Conservation (phyloP, 1,284 basidiomycete species). For the Macrocystidia cucumis region DNA sequence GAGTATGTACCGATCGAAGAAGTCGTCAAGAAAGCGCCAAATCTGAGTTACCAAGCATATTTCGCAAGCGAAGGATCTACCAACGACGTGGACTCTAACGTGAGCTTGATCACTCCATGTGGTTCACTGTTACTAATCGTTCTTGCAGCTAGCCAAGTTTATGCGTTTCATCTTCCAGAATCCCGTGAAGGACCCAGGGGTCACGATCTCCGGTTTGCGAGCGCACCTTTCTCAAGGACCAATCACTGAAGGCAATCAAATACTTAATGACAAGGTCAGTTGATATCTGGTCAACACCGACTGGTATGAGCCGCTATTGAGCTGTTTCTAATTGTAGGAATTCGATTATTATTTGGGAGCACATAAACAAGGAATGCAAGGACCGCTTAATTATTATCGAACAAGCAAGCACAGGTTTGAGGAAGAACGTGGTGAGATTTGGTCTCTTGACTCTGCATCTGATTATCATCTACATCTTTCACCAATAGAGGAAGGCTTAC, state of each 20-base stretch:
- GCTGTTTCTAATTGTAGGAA: slow-evolving; percentile 30
- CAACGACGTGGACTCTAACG: slow-evolving; percentile 44
- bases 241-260: neutral
- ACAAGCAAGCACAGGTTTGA: slow-evolving; percentile 47
- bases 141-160: slow-evolving; percentile 26
- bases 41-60: slow-evolving; percentile 57
- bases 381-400: slow-evolving; percentile 66
- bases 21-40: slow-evolving; percentile 40
- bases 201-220: too few relatives aligned
- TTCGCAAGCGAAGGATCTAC: slow-evolving; percentile 44
- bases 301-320: slow-evolving; percentile 6
- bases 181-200: too few relatives aligned
- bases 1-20: slow-evolving; percentile 42
- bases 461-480: slow-evolving; percentile 6
- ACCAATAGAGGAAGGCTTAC: slow-evolving; percentile 29
- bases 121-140: neutral
- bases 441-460: neutral
- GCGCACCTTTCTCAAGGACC: slow-evolving; percentile 7
- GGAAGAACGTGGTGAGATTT: slow-evolving; percentile 50
- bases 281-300: slow-evolving; percentile 1
- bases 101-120: slow-evolving; percentile 16
- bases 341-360: slow-evolving; percentile 38
- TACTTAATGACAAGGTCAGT: neutral
- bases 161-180: slow-evolving; percentile 22
- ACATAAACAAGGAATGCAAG: slow-evolving; percentile 47